Percentiles rank a stretch among this genome's conserved stretches.
Conservation (phyloP, 257 asterid genomes). For the Nicotiana obtusifolia region DNA sequence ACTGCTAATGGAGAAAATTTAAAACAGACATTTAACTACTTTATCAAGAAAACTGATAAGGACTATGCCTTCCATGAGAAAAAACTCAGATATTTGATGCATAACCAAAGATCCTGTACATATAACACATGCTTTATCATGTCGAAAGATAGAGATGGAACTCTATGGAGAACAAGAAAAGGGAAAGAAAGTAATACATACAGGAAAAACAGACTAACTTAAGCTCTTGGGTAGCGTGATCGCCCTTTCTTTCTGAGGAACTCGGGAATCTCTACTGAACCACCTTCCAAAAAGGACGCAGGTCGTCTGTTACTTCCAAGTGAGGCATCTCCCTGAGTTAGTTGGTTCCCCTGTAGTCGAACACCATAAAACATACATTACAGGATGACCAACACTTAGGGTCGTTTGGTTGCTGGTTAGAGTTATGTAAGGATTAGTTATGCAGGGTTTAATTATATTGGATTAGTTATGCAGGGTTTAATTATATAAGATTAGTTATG, state of each 20-base stretch:
- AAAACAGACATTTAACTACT: neutral
- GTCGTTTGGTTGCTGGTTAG: too few relatives aligned
- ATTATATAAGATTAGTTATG: too few relatives aligned
- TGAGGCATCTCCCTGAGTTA: constrained; percentile 51
- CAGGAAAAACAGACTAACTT: constrained; percentile 13
- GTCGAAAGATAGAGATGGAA: neutral
- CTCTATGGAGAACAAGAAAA: neutral
- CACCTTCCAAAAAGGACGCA: constrained; percentile 64
- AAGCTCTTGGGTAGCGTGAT: constrained; percentile 80
- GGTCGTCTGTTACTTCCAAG: constrained; percentile 54
- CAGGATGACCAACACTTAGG: neutral
- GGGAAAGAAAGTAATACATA: neutral
- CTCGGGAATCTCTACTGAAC: constrained; percentile 76
- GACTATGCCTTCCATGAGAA: constrained; percentile 15
- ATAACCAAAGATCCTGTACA: constrained; percentile 33
- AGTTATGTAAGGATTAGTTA: too few relatives aligned
- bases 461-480: too few relatives aligned
- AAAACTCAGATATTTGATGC: constrained; percentile 18
- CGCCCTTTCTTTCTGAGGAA: constrained; percentile 86
- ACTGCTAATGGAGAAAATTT: neutral
- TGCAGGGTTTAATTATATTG: too few relatives aligned
- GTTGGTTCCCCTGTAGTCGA: constrained; percentile 58
- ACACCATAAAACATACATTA: neutral
- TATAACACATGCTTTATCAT: neutral
- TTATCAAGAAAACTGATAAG: neutral